These are phyloP conservation scores for Claviceps africana DNA, from an alignment of 2,329 filamentous ascomycete species.

Conservation along the genomic window DNA sequence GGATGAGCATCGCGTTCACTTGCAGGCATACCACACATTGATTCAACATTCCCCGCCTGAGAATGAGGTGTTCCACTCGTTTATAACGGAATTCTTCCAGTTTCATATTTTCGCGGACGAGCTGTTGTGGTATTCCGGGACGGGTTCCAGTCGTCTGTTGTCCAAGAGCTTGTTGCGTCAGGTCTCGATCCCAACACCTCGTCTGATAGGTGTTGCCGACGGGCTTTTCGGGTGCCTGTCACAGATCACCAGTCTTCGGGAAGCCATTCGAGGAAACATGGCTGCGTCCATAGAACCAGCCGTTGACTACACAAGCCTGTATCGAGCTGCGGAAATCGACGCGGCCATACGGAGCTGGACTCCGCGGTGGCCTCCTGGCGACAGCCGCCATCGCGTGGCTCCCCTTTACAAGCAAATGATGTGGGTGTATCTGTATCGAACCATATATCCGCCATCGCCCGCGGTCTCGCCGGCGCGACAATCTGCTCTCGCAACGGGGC, in stretches of 20 bases:
- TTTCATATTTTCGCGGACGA: conserved; percentile 63
- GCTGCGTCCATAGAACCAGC: conserved; percentile 46
- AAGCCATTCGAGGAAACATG: conserved; percentile 58
- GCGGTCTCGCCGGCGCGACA: conserved; percentile 21
- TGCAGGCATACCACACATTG: conserved; percentile 60
- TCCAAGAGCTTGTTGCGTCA: conserved; percentile 30
- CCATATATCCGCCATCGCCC: conserved; percentile 42
- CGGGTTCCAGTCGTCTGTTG: conserved; percentile 22
- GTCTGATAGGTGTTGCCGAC: conserved; percentile 69
- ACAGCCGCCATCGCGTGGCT: conserved; percentile 41
- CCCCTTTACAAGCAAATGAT: conserved; percentile 52
- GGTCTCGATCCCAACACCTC: conserved; percentile 30
- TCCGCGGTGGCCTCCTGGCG: conserved; percentile 44
- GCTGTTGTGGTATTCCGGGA: conserved; percentile 36
- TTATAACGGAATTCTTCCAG: conserved; percentile 67
- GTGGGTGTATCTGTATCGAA: conserved; percentile 50
- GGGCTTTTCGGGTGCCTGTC: conserved; percentile 68
- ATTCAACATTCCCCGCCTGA: conserved; percentile 47
- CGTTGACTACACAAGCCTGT: conserved; percentile 60
- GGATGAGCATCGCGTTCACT: conserved; percentile 67
- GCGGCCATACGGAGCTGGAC: conserved; percentile 60
- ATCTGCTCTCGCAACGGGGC: conserved; percentile 17
- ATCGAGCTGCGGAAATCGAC: conserved; percentile 63
- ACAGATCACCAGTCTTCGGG: conserved; percentile 63
- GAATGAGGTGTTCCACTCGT: conserved; percentile 49